These are phyloP conservation scores for Knufia petricola DNA, from an alignment of 2,329 filamentous ascomycete genomes.

Conservation along the genomic window DNA sequence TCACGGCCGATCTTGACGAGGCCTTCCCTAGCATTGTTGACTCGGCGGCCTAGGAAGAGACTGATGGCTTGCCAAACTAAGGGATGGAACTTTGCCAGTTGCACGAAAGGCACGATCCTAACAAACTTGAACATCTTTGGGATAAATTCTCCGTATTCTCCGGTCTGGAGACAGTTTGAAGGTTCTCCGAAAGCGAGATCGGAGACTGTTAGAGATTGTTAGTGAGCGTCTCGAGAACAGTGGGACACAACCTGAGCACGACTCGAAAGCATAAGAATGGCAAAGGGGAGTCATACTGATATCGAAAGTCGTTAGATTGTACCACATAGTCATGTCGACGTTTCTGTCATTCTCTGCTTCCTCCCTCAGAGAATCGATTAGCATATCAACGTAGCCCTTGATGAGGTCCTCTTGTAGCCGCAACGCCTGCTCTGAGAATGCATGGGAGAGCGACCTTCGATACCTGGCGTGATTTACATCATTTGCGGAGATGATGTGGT, in stretches of 20 bases:
- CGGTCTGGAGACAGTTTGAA: slow-evolving; percentile 23
- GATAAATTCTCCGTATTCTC: slow-evolving; percentile 24
- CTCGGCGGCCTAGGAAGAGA: neutral
- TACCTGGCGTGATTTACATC: slow-evolving; percentile 24
- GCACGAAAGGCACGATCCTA: slow-evolving; percentile 13
- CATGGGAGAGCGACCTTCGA: slow-evolving; percentile 29
- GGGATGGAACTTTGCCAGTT: slow-evolving; percentile 9
- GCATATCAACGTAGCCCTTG: slow-evolving; percentile 12
- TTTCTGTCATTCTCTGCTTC: neutral
- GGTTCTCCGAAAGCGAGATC: slow-evolving; percentile 25
- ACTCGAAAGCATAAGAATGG: neutral
- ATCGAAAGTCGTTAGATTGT: slow-evolving; percentile 20
- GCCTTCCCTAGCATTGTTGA: neutral
- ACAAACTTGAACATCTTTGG: slow-evolving; percentile 18
- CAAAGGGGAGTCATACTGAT: slow-evolving; percentile 8
- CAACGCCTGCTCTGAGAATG: slow-evolving; percentile 36
- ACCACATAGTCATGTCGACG: slow-evolving; percentile 14
- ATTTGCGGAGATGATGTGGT: slow-evolving; percentile 11
- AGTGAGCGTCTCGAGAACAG: neutral
- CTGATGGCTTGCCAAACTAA: neutral
- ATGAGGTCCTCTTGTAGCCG: slow-evolving; percentile 28
- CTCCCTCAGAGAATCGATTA: slow-evolving; percentile 11
- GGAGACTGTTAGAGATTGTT: slow-evolving; percentile 9
- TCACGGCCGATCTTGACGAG: neutral
- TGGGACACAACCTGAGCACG: neutral